Conservation (phyloP, 1,284 basidiomycete species). For the Veloporphyrellus conicus region DNA sequence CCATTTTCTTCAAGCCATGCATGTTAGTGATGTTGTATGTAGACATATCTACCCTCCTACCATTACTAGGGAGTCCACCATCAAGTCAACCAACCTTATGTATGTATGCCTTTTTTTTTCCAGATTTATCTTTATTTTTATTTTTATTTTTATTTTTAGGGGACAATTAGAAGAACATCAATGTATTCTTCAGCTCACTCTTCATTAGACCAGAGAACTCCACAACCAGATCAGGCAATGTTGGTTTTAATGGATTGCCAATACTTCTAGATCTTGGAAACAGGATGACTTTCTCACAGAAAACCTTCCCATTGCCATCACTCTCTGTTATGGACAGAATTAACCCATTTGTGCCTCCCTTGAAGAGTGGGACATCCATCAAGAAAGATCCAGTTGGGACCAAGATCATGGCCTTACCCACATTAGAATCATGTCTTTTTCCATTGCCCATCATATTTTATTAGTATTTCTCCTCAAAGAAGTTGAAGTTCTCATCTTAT, state of each 20-base stretch:
- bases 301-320: constrained; percentile 4
- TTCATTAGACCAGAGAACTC: neutral
- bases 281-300: neutral
- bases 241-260: neutral
- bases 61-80: neutral
- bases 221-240: neutral
- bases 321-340: constrained; percentile 6
- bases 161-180: neutral
- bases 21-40: constrained; percentile 2
- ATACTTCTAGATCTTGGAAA: constrained; percentile 2
- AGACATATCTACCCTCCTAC: neutral
- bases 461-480: neutral
- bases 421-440: neutral
- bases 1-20: neutral
- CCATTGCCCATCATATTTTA: constrained; percentile 3
- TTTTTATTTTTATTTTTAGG: neutral
- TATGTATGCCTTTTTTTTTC: neutral
- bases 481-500: neutral
- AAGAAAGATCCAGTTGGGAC: neutral
- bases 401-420: neutral
- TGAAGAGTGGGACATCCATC: neutral
- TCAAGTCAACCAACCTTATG: neutral
- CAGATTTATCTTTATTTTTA: neutral
- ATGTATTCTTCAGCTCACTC: neutral
- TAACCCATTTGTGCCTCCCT: neutral